Percentiles rank a stretch among this genome's conserved stretches.
Evolutionary conservation across 2,329 filamentous ascomycete genomes (phyloP).

Genomic region (Dactylonectria estremocensis): DNA sequence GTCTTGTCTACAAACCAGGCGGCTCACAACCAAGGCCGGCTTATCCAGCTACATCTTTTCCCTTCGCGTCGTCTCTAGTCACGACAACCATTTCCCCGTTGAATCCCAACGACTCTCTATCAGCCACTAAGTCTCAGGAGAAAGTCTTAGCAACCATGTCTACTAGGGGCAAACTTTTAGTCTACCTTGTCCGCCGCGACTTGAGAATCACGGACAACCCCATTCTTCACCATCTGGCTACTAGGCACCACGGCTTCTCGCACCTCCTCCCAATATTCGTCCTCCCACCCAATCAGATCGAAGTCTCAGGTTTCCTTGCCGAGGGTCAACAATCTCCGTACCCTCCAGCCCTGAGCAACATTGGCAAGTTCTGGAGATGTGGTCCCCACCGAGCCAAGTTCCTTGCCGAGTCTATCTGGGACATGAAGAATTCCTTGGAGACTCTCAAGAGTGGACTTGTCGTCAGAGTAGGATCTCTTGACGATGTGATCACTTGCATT

Average conservation of each 20-base stretch:
- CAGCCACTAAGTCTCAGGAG: background rate
- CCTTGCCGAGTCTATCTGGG: constrained; percentile 80
- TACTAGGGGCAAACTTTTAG: constrained; percentile 66
- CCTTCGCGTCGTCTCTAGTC: constrained; percentile 2
- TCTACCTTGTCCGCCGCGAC: constrained; percentile 82
- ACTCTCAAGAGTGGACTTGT: constrained; percentile 72
- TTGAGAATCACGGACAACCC: constrained; percentile 83
- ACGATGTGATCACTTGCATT: constrained; percentile 72
- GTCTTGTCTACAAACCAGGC: constrained; percentile 2
- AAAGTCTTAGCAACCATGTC: constrained; percentile 48
- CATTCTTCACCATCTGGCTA: constrained; percentile 73
- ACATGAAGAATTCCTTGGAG: constrained; percentile 75
- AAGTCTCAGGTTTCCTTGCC: constrained; percentile 81
- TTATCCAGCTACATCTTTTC: constrained; percentile 15
- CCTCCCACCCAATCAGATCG: constrained; percentile 79
- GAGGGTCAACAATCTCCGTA: constrained; percentile 73
- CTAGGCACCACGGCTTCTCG: constrained; percentile 69
- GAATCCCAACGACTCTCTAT: constrained; percentile 5
- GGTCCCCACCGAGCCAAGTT: constrained; percentile 82
- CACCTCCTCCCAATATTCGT: constrained; percentile 82
- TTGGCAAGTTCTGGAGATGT: constrained; percentile 80
- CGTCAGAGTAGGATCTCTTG: constrained; percentile 74
- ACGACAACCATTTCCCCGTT: constrained; percentile 6
- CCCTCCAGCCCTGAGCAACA: constrained; percentile 75
- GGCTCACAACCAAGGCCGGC: background rate